These are phyloP conservation scores for Camelina sativa DNA, from an alignment of 345 rosid species.

Conservation along the genomic window DNA sequence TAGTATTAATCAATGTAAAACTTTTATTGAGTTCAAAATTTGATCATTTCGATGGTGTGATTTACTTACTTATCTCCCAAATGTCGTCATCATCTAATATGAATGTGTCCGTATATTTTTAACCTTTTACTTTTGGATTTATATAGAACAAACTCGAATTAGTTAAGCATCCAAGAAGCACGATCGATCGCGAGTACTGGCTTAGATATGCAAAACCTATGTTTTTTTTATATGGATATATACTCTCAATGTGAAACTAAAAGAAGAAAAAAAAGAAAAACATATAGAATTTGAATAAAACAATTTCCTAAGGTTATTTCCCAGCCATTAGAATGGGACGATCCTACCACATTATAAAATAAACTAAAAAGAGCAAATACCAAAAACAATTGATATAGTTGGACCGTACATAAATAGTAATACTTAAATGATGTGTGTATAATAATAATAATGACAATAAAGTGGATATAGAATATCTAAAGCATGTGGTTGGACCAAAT, in stretches of 20 bases:
- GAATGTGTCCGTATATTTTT: background rate
- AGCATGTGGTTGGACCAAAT: conserved; percentile 47
- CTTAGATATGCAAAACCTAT: background rate
- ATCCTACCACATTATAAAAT: conserved; percentile 11
- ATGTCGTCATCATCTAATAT: background rate
- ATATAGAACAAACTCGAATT: background rate
- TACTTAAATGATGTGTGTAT: background rate
- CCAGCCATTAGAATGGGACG: background rate
- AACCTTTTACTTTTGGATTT: background rate
- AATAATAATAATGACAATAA: background rate
- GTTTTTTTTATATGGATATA: background rate
- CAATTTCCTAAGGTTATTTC: background rate
- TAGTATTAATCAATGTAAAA: conserved; percentile 20
- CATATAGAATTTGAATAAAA: no score
- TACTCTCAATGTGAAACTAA: background rate
- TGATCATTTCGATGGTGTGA: background rate
- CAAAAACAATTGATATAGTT: conserved; percentile 3
- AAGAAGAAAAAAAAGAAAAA: no score
- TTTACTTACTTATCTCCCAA: background rate
- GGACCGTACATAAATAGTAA: conserved; percentile 20
- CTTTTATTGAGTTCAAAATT: conserved; percentile 20
- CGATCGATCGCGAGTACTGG: background rate
- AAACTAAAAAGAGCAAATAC: background rate
- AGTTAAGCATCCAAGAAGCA: background rate
- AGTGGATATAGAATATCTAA: conserved; percentile 29